phyloP scores from a whole-genome alignment of 495 filamentous ascomycete species.

The Penicillium manginii region DNA sequence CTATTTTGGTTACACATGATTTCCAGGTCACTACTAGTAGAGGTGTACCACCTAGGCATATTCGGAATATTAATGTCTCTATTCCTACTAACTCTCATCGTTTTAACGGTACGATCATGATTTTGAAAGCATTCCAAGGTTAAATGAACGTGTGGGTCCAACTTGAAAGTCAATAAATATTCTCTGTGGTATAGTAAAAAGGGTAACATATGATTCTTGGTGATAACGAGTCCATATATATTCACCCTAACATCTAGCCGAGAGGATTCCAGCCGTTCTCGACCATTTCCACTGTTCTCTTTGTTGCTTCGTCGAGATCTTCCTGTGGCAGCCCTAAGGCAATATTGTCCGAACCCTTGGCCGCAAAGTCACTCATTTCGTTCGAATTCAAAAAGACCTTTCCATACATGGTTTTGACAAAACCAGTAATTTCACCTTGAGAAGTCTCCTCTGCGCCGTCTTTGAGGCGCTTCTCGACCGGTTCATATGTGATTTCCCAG shows the following conservation, averaged over 20 bases:
- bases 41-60: no score
- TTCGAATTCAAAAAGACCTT: constrained; percentile 50
- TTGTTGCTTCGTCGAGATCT: constrained; percentile 56
- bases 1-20: not conserved
- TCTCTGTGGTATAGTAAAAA: no score
- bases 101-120: no score
- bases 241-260: not conserved
- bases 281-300: constrained; percentile 22
- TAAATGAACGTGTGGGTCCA: no score
- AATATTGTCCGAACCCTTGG: constrained; percentile 45
- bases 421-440: constrained; percentile 36
- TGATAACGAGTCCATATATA: not conserved
- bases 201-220: not conserved
- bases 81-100: no score
- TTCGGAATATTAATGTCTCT: no score
- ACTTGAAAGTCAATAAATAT: no score
- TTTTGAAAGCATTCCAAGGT: no score
- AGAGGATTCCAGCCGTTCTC: constrained; percentile 24
- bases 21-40: not conserved
- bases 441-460: constrained; percentile 45
- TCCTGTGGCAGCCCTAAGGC: constrained; percentile 59
- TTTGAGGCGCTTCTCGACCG: constrained; percentile 44
- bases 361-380: constrained; percentile 44
- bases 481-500: constrained; percentile 58
- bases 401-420: constrained; percentile 49